Evolutionary conservation across 2,329 filamentous ascomycete species (phyloP), one percentile per base, ranked within the genome.

Genomic region (Aspergillus texensis): DNA sequence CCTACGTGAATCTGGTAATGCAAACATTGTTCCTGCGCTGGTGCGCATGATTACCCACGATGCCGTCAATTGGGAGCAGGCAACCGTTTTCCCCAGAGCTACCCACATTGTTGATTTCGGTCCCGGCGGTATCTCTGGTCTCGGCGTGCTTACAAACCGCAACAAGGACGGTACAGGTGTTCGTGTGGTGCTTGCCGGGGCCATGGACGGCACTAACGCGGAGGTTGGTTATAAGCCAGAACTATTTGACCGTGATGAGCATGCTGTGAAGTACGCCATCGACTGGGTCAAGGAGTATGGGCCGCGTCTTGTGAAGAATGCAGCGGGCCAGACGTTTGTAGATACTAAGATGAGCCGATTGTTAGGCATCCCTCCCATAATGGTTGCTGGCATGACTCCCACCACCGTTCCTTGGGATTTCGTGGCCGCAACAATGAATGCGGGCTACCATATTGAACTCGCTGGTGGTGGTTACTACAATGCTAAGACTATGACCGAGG

Each of bases 91-190:
- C 83, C 89, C 92, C 4, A 86, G 88, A 26, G 95, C 95, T 24
- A 97, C 94, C 4, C 95, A 99, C 77, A 92, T 99, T 62, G 83
- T 99, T 58, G 95, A 99, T 81, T 98, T 99, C 72, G 95, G 96
- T 54, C 95, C 95, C 26, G 95, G 95, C 74, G 96, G 95, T 66
- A 95, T 98, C 68, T 99, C 95, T 28, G 96, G 96, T 68, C 89
- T 99, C 26, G 96, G 95, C 74, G 92, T 96, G 53, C 84, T 99
- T 67, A 99, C 95, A 62, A 98, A 96, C 85, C 92, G 95, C 72
- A 99, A 98, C 86, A 99, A 99, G 84, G 96, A 99, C 78, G 95
- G 95, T 67, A 98, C 93, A 62, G 95, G 95, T 73, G 95, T 99
- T 41, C 93, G 94, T 65, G 94, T 99, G 68, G 97, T 99, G 69